A percentile compares a stretch with the other conserved stretches of the same genome.
Evolutionary conservation across 495 filamentous ascomycete genomes (phyloP).

Genomic region (Penicillium nucicola): DNA sequence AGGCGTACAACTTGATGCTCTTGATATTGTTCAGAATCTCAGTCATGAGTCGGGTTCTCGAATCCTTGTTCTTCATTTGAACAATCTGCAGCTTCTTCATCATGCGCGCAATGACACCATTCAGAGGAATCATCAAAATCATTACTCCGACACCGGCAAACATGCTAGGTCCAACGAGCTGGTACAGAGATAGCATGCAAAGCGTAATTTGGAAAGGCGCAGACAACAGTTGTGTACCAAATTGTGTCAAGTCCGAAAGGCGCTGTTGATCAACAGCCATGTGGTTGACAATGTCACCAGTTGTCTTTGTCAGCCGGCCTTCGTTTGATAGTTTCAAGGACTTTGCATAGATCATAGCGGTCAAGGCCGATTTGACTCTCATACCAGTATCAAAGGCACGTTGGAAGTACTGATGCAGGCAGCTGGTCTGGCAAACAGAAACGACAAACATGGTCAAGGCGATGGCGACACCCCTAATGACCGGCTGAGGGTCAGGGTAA

Average conservation of each 20-base stretch:
- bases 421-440: constrained; percentile 77
- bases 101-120: constrained; percentile 85
- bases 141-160: constrained; percentile 94
- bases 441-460: constrained; percentile 89
- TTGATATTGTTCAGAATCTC: constrained; percentile 99
- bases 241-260: constrained; percentile 92
- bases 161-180: constrained; percentile 90
- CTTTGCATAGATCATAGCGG: constrained; percentile 89
- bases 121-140: constrained; percentile 96
- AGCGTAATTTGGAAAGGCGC: constrained; percentile 95
- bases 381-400: constrained; percentile 92
- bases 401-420: constrained; percentile 94
- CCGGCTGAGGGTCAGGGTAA: constrained; percentile 63
- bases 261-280: constrained; percentile 98
- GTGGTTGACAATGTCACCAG: constrained; percentile 97
- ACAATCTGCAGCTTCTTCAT: constrained; percentile 94
- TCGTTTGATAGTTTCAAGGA: constrained; percentile 88
- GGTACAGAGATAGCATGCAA: constrained; percentile 93
- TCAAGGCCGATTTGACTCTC: constrained; percentile 87
- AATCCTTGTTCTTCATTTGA: constrained; percentile 99
- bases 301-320: constrained; percentile 84
- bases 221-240: constrained; percentile 90
- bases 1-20: constrained; percentile 98
- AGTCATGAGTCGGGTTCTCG: constrained; percentile 87
- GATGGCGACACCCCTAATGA: constrained; percentile 81